Conservation (phyloP, 768 basidiomycete genomes). For the Cubamyces sp. region DNA sequence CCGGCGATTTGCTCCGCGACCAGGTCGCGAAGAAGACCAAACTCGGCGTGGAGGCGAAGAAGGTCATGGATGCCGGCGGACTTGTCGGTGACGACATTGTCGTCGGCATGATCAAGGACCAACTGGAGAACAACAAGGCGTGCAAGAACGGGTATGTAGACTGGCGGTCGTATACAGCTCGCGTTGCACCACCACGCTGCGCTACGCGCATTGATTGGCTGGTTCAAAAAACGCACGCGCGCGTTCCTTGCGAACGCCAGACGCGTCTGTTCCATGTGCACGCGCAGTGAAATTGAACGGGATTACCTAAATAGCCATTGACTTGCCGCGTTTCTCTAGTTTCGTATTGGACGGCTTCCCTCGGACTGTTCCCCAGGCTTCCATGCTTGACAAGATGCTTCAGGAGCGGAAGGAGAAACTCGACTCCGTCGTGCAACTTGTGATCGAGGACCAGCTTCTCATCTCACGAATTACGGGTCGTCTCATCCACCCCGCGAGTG, state of each 20-base stretch:
- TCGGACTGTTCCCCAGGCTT: slow-evolving; percentile 93
- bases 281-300: neutral
- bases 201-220: neutral
- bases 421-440: slow-evolving; percentile 89
- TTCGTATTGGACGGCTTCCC: slow-evolving; percentile 99
- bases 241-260: neutral
- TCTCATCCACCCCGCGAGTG: slow-evolving; percentile 86
- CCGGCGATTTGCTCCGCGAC: slow-evolving; percentile 97
- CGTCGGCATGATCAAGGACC: slow-evolving; percentile 96
- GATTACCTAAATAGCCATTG: slow-evolving; percentile 6
- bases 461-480: slow-evolving; percentile 98
- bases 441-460: slow-evolving; percentile 92
- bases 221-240: neutral
- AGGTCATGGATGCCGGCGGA: slow-evolving; percentile 96
- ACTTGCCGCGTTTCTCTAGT: slow-evolving; percentile 44
- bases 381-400: slow-evolving; percentile 96
- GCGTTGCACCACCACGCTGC: neutral
- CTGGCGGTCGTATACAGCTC: neutral
- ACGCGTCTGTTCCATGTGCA: neutral
- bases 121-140: slow-evolving; percentile 87
- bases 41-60: slow-evolving; percentile 92
- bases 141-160: slow-evolving; percentile 92
- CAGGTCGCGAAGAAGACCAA: slow-evolving; percentile 87
- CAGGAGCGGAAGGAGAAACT: slow-evolving; percentile 80
- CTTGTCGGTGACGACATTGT: slow-evolving; percentile 96